These are phyloP conservation scores for Dioscorea dumetorum DNA, from an alignment of 106 monocot species.

Conservation along the genomic window DNA sequence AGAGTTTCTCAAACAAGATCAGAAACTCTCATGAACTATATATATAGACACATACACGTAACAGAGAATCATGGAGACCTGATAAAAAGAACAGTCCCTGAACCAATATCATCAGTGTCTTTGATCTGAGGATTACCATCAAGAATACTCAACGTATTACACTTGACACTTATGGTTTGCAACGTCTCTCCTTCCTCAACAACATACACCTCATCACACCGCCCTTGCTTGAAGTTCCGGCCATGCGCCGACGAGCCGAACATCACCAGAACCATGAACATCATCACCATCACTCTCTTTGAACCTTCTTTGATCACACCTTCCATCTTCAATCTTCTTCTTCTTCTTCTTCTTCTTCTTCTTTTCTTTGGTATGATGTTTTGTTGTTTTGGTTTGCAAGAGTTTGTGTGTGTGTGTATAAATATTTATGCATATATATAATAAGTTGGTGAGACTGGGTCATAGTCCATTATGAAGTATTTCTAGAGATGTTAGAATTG, in stretches of 20 bases:
- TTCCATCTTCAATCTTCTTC: not conserved
- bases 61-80: not conserved
- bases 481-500: too few species aligned
- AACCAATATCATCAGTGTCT: conserved; percentile 25
- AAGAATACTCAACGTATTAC: conserved; percentile 5
- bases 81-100: conserved; percentile 21
- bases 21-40: not conserved
- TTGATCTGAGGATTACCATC: conserved; percentile 25
- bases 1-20: not conserved
- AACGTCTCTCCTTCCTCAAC: conserved; percentile 26
- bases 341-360: too few species aligned
- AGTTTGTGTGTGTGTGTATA: too few species aligned
- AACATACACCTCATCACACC: conserved; percentile 20
- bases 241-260: not conserved
- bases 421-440: too few species aligned
- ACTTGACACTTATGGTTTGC: conserved; percentile 31
- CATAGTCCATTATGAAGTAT: too few species aligned
- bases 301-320: not conserved
- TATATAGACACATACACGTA: not conserved
- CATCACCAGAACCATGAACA: not conserved
- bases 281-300: not conserved
- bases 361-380: not conserved
- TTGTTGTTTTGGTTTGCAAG: too few species aligned
- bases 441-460: too few species aligned
- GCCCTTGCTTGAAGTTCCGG: not conserved